Percentiles rank a stretch among this genome's conserved stretches.
phyloP scores from a whole-genome alignment of 495 filamentous ascomycete genomes.

The Trypethelium eluteriae region DNA sequence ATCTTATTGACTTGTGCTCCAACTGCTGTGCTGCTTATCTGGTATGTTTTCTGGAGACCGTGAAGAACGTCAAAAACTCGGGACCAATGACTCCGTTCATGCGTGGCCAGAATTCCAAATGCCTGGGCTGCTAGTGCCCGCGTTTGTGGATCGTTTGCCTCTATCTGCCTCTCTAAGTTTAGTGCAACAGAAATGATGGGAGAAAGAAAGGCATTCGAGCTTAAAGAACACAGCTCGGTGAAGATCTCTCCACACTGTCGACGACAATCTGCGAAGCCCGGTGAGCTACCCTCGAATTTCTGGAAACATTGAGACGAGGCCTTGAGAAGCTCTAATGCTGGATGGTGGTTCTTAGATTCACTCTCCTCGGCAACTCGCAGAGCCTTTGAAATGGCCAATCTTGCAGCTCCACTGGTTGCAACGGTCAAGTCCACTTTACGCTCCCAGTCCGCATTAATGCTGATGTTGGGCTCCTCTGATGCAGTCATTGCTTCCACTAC shows the following conservation, averaged over 20 bases:
- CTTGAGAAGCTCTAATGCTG: conserved; percentile 37
- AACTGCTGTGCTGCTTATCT: conserved; percentile 49
- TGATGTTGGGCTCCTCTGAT: conserved; percentile 42
- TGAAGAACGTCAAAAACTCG: conserved; percentile 38
- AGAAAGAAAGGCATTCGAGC: conserved; percentile 46
- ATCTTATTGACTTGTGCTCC: conserved; percentile 54
- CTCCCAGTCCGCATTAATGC: conserved; percentile 78
- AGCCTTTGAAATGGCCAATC: conserved; percentile 46
- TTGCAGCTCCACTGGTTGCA: conserved; percentile 54
- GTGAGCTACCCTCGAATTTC: conserved; percentile 25
- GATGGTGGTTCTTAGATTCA: not conserved
- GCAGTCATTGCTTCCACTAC: conserved; percentile 58
- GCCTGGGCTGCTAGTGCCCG: conserved; percentile 57
- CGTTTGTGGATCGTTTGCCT: conserved; percentile 59
- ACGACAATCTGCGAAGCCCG: conserved; percentile 1
- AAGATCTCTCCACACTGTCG: conserved; percentile 46
- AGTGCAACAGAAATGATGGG: conserved; percentile 23
- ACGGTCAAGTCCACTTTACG: conserved; percentile 63
- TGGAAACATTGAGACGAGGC: conserved; percentile 37
- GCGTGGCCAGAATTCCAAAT: conserved; percentile 71
- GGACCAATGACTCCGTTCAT: conserved; percentile 41
- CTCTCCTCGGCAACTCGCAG: not conserved
- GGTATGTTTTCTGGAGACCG: conserved; percentile 37
- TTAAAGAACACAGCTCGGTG: conserved; percentile 59
- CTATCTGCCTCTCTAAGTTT: conserved; percentile 41